Conservation (phyloP, 306 rosid species). For the Sphenostylis stenocarpa region DNA sequence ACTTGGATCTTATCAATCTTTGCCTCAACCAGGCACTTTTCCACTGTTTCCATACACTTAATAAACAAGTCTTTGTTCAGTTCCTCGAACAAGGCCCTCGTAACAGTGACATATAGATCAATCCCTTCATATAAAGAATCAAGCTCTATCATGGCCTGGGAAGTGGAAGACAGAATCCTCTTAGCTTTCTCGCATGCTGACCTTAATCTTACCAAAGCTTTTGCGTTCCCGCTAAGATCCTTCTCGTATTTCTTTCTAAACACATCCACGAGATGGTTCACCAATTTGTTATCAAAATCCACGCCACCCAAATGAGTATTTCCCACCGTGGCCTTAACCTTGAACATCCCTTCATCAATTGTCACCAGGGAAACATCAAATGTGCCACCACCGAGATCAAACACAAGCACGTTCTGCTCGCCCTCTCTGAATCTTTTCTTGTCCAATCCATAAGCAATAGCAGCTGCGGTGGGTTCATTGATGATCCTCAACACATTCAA, state of each 20-base stretch:
- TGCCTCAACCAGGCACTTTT: conserved; percentile 41
- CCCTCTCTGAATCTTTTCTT: conserved; percentile 32
- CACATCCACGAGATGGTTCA: conserved; percentile 16
- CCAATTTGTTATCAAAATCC: conserved; percentile 42
- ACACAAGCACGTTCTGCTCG: conserved; percentile 45
- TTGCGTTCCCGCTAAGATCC: conserved; percentile 23
- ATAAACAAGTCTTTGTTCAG: conserved; percentile 43
- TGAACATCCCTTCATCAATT: conserved; percentile 42
- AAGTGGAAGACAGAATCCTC: conserved; percentile 34
- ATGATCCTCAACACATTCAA: conserved; percentile 37
- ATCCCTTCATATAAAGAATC: conserved; percentile 37
- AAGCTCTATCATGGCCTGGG: conserved; percentile 33
- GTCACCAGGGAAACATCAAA: conserved; percentile 43
- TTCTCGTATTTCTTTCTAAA: conserved; percentile 33
- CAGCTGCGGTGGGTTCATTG: conserved; percentile 40
- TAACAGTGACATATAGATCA: conserved; percentile 31
- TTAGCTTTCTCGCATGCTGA: conserved; percentile 37
- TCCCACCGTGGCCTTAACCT: conserved; percentile 43
- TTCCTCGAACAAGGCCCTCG: conserved; percentile 42
- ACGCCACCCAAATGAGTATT: conserved; percentile 45
- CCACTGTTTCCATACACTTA: conserved; percentile 39
- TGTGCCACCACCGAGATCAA: conserved; percentile 46
- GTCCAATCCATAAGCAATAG: conserved; percentile 40
- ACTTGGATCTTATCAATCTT: conserved; percentile 28
- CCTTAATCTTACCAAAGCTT: conserved; percentile 30